Evolutionary conservation across 306 rosid species (phyloP).

Genomic region (Fragaria ananassa): DNA sequence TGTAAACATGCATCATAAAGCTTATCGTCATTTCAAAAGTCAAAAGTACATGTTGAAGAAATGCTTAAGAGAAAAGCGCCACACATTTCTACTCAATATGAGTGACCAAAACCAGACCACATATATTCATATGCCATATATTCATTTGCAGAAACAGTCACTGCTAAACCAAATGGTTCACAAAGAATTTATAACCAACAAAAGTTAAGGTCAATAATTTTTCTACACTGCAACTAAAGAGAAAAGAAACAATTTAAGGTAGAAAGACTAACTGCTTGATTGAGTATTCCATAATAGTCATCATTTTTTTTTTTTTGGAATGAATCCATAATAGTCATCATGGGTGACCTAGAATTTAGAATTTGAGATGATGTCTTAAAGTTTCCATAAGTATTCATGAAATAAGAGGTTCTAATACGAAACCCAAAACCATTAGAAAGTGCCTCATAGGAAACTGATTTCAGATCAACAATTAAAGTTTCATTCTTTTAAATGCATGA

Average conservation of each 20-base stretch:
- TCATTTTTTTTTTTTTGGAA: not conserved
- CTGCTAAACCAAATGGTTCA: not conserved
- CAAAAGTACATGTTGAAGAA: not conserved
- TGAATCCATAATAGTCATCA: not conserved
- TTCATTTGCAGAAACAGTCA: not conserved
- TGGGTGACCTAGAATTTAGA: not conserved
- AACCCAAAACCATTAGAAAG: not conserved
- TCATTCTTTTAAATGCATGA: not conserved
- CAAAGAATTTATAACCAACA: not conserved
- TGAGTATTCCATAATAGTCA: not conserved
- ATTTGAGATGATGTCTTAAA: not conserved
- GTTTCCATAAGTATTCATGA: not conserved
- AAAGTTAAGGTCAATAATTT: not conserved
- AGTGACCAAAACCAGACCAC: not conserved
- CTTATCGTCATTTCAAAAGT: not conserved
- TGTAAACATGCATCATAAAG: conserved; percentile 3
- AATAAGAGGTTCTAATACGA: not conserved
- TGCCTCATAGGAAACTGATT: not conserved
- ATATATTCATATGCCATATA: not conserved
- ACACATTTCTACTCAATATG: not conserved
- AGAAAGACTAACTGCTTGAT: not conserved
- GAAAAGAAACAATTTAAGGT: not conserved
- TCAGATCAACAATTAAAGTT: not conserved
- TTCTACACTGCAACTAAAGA: not conserved
- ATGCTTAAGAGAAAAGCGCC: not conserved